Percentiles rank a stretch among this genome's conserved stretches.
phyloP scores from a whole-genome alignment of 2,329 filamentous ascomycete species.

The Tolypocladium paradoxum region DNA sequence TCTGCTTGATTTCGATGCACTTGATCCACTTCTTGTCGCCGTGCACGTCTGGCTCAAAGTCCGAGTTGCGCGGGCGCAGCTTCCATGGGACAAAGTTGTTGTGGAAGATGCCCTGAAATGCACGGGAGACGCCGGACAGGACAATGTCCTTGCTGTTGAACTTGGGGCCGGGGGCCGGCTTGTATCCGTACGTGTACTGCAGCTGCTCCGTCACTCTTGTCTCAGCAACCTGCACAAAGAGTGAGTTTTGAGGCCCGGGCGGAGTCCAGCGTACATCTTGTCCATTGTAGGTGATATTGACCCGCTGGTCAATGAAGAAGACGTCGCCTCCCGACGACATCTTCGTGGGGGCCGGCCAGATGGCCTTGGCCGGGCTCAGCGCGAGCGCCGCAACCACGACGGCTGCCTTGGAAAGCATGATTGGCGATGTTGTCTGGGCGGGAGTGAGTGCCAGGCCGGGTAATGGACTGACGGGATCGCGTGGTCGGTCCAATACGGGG shows the following conservation, averaged over 20 bases:
- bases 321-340: constrained; percentile 39
- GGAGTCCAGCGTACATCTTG: constrained; percentile 8
- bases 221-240: constrained; percentile 15
- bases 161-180: constrained; percentile 23
- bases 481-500: too few relatives aligned
- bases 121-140: constrained; percentile 44
- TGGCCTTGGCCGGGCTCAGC: constrained; percentile 32
- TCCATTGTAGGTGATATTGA: constrained; percentile 49
- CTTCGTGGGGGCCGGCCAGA: constrained; percentile 47
- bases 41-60: constrained; percentile 50
- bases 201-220: constrained; percentile 10
- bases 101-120: constrained; percentile 53
- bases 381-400: constrained; percentile 29
- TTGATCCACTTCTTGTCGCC: constrained; percentile 38
- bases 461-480: not conserved
- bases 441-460: not conserved
- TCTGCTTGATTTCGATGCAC: constrained; percentile 53
- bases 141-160: constrained; percentile 44
- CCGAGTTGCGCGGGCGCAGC: constrained; percentile 51
- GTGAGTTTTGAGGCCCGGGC: not conserved
- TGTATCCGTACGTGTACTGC: constrained; percentile 21
- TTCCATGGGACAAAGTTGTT: constrained; percentile 70
- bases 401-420: not conserved
- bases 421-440: not conserved
- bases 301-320: constrained; percentile 40